Percentiles rank a stretch among this genome's conserved stretches.
Evolutionary conservation across 257 asterid species (phyloP).

Genomic region (Apocynum venetum): DNA sequence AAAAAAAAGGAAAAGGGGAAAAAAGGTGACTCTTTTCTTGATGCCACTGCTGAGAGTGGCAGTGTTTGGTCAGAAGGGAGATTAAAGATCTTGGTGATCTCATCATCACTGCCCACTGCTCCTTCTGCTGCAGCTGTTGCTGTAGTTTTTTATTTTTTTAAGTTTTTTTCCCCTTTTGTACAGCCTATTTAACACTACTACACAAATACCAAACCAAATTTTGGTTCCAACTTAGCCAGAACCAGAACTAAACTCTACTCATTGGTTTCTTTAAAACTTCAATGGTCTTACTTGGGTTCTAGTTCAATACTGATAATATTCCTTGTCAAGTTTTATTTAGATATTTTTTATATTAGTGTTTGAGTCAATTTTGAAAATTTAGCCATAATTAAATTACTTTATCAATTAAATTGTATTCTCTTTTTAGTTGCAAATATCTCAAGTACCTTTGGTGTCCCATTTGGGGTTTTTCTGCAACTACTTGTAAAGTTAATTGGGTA

Average conservation of each 20-base stretch:
- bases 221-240: constrained; percentile 10
- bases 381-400: too few relatives aligned
- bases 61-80: constrained; percentile 82
- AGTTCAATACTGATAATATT: too few relatives aligned
- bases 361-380: too few relatives aligned
- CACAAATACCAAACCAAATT: constrained; percentile 30
- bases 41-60: constrained; percentile 57
- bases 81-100: constrained; percentile 59
- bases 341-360: too few relatives aligned
- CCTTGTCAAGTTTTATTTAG: too few relatives aligned
- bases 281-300: not conserved
- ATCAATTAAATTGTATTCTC: too few relatives aligned
- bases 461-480: constrained; percentile 5
- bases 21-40: constrained; percentile 19
- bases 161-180: constrained; percentile 20
- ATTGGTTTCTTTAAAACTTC: constrained; percentile 7
- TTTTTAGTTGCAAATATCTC: not conserved
- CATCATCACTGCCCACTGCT: constrained; percentile 26
- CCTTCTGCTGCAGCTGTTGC: constrained; percentile 22
- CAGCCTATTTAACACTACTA: constrained; percentile 30
- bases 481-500: constrained; percentile 11
- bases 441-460: constrained; percentile 21
- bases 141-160: not conserved
- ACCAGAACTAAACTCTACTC: constrained; percentile 8
- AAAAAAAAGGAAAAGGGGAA: constrained; percentile 4